phyloP scores from a whole-genome alignment of 371 early-diverging fungal species.

The Massospora cicadina region DNA sequence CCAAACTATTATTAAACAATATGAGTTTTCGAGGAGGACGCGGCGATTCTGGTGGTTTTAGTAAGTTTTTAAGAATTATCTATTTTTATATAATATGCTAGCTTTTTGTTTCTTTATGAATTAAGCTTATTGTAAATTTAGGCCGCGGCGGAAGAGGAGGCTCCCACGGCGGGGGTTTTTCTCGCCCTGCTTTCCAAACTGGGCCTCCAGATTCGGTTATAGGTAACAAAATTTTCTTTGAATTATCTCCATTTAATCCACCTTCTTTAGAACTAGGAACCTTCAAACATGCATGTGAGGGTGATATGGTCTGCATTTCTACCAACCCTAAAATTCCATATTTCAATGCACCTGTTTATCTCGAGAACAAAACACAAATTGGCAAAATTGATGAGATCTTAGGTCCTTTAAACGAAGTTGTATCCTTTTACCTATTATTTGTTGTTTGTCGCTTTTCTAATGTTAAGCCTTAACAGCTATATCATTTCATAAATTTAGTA shows the following conservation, averaged over 20 bases:
- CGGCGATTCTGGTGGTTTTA: neutral
- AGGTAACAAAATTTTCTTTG: neutral
- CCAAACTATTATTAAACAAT: neutral
- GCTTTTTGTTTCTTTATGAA: neutral
- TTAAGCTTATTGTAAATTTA: neutral
- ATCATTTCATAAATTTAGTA: slow-evolving; percentile 18
- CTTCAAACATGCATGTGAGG: slow-evolving; percentile 90
- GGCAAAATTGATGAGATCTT: slow-evolving; percentile 99
- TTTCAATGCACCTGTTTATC: slow-evolving; percentile 96
- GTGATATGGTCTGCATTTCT: slow-evolving; percentile 91
- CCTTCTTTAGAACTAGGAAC: slow-evolving; percentile 54
- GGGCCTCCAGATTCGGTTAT: neutral
- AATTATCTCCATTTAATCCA: neutral
- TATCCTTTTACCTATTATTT: slow-evolving; percentile 3
- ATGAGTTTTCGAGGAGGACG: neutral
- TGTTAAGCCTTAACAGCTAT: neutral
- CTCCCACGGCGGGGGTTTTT: neutral
- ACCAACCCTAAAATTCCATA: slow-evolving; percentile 89
- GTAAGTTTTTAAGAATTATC: neutral
- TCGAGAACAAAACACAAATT: slow-evolving; percentile 93
- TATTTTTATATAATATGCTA: neutral
- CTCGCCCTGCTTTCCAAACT: neutral
- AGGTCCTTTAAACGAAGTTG: slow-evolving; percentile 91
- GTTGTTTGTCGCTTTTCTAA: no score
- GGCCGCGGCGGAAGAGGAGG: neutral